Conservation (phyloP, 805 yeast species). For the Saturnispora ahearnii region DNA sequence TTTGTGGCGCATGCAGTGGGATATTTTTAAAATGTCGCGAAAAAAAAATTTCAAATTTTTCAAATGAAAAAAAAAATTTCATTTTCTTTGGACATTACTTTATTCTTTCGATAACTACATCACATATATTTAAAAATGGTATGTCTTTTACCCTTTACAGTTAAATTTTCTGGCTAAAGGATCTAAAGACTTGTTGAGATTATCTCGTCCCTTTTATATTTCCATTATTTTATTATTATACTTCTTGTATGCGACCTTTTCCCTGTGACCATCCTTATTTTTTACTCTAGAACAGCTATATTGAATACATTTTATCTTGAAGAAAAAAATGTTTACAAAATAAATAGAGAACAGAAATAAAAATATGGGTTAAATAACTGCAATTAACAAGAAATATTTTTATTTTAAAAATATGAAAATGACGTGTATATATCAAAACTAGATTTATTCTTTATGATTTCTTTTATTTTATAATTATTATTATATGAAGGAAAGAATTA, state of each 20-base stretch:
- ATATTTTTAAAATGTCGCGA: background rate
- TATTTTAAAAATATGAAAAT: background rate
- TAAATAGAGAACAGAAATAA: background rate
- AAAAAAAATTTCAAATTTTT: background rate
- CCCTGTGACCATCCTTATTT: background rate
- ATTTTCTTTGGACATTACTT: background rate
- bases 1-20: background rate
- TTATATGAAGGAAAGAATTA: background rate
- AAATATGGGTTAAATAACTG: background rate
- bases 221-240: slow-evolving; percentile 1
- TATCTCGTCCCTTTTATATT: slow-evolving; percentile 6
- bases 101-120: background rate
- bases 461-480: background rate
- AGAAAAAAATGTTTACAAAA: background rate
- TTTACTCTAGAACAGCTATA: background rate
- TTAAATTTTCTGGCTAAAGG: slow-evolving; percentile 22
- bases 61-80: background rate
- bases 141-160: slow-evolving; percentile 11
- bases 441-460: background rate
- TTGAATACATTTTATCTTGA: too few relatives aligned
- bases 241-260: background rate
- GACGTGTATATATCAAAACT: slow-evolving; percentile 3
- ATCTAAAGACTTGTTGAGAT: slow-evolving; percentile 24
- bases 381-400: background rate
- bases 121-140: slow-evolving; percentile 16